A percentile compares a stretch with the other conserved stretches of the same genome.
These are phyloP conservation scores for Cicer pinnatifidum DNA, from an alignment of 306 rosid species.

Conservation along the genomic window DNA sequence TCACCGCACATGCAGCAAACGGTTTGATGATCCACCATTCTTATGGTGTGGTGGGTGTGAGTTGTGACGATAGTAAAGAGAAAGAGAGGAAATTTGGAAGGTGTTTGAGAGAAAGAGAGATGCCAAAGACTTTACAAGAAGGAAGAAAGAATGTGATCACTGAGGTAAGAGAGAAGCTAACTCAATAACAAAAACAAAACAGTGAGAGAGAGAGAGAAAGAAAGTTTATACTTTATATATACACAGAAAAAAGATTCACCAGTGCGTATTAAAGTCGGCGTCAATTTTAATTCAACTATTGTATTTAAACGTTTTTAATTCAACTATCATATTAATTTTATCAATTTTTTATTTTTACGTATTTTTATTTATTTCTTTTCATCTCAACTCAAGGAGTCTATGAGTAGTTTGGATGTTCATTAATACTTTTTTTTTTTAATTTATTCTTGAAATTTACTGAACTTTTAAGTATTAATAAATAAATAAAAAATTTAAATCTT, in stretches of 20 bases:
- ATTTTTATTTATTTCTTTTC: too few species aligned
- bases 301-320: too few species aligned
- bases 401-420: too few species aligned
- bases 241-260: conserved; percentile 10
- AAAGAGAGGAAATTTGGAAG: conserved; percentile 19
- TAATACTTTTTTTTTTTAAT: too few species aligned
- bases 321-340: too few species aligned
- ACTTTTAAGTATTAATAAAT: too few species aligned
- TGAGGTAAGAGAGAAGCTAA: conserved; percentile 32
- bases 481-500: too few species aligned
- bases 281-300: not conserved
- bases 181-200: not conserved
- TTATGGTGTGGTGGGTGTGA: not conserved
- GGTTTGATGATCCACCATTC: conserved; percentile 84
- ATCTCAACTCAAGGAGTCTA: too few species aligned
- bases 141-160: conserved; percentile 18
- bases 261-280: conserved; percentile 56
- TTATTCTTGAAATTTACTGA: too few species aligned
- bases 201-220: conserved; percentile 5
- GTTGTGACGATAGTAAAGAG: not conserved
- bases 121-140: not conserved
- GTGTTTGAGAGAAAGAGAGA: conserved; percentile 9
- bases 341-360: too few species aligned
- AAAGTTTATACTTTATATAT: conserved; percentile 53
- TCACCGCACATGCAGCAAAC: conserved; percentile 99